Conservation (phyloP, 2,329 filamentous ascomycete genomes). For the Sphaerostilbella broomeana region DNA sequence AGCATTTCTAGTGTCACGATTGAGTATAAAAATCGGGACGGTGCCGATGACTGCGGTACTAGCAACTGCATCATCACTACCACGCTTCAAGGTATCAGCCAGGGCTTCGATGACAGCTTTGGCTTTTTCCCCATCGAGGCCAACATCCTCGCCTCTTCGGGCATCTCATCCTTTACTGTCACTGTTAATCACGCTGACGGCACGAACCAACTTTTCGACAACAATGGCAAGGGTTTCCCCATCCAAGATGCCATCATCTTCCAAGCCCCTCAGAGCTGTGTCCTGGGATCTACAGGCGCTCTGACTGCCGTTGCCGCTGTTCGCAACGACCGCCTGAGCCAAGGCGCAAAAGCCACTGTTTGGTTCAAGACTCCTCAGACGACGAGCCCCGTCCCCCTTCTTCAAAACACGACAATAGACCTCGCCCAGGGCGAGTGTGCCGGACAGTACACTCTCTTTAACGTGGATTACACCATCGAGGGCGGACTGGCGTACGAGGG, state of each 20-base stretch:
- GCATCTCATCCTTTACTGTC: constrained; percentile 57
- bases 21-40: constrained; percentile 50
- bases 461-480: constrained; percentile 35
- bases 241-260: constrained; percentile 49
- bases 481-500: constrained; percentile 40
- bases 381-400: constrained; percentile 36
- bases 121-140: constrained; percentile 43
- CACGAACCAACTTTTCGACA: constrained; percentile 41
- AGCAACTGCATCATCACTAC: constrained; percentile 39
- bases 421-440: constrained; percentile 39
- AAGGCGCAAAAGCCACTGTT: constrained; percentile 36
- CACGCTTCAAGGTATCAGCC: constrained; percentile 39
- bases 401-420: constrained; percentile 32
- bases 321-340: constrained; percentile 39
- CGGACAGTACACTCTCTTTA: constrained; percentile 44
- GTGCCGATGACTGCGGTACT: constrained; percentile 38
- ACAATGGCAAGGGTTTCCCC: constrained; percentile 51
- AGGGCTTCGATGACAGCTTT: constrained; percentile 56
- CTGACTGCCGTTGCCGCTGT: constrained; percentile 42
- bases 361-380: constrained; percentile 37
- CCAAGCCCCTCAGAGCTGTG: constrained; percentile 51
- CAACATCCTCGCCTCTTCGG: constrained; percentile 48
- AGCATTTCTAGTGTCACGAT: constrained; percentile 43
- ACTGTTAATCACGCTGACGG: constrained; percentile 44
- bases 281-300: constrained; percentile 36